A percentile compares a stretch with the other conserved stretches of the same genome.
These are phyloP conservation scores for Boletus hoseneyae DNA, from an alignment of 1,284 basidiomycete genomes.

Conservation along the genomic window DNA sequence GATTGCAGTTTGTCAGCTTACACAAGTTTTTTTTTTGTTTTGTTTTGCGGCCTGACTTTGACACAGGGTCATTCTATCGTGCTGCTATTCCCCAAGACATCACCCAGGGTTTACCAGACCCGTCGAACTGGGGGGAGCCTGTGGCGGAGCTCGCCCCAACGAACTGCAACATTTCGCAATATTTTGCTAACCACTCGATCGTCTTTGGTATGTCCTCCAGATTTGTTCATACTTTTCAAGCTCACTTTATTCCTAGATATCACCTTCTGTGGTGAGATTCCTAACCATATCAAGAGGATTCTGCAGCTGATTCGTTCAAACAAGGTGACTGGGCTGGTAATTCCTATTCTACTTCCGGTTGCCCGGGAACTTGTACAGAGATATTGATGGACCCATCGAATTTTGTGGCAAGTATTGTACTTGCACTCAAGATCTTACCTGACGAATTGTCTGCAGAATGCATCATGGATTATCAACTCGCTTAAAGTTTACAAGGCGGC, in stretches of 20 bases:
- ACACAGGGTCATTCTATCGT: conserved; percentile 59
- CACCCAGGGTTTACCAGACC: conserved; percentile 40
- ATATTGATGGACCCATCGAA: conserved; percentile 65
- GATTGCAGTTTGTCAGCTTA: conserved; percentile 53
- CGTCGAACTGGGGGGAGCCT: conserved; percentile 50
- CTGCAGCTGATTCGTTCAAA: conserved; percentile 10
- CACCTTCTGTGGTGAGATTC: conserved; percentile 65
- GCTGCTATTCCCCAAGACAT: conserved; percentile 56
- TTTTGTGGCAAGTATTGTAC: conserved; percentile 50
- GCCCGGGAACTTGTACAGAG: conserved; percentile 68
- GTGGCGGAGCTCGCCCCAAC: conserved; percentile 44
- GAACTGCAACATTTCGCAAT: conserved; percentile 45
- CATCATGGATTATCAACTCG: conserved; percentile 55
- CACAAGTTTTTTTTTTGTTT: conserved; percentile 1
- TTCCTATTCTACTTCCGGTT: conserved; percentile 66
- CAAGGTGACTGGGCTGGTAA: conserved; percentile 81
- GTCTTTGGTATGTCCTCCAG: conserved; percentile 46
- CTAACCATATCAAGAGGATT: neutral
- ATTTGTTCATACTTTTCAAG: conserved; percentile 4
- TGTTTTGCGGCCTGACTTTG: conserved; percentile 7
- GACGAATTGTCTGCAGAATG: conserved; percentile 41
- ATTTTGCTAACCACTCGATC: conserved; percentile 62
- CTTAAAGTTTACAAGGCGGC: conserved; percentile 52
- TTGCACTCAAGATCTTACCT: neutral
- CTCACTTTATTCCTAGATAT: conserved; percentile 52